Evolutionary conservation across 2,329 filamentous ascomycete genomes (phyloP), one percentile per base, ranked within the genome.

Genomic region (Ramularia endophylla): DNA sequence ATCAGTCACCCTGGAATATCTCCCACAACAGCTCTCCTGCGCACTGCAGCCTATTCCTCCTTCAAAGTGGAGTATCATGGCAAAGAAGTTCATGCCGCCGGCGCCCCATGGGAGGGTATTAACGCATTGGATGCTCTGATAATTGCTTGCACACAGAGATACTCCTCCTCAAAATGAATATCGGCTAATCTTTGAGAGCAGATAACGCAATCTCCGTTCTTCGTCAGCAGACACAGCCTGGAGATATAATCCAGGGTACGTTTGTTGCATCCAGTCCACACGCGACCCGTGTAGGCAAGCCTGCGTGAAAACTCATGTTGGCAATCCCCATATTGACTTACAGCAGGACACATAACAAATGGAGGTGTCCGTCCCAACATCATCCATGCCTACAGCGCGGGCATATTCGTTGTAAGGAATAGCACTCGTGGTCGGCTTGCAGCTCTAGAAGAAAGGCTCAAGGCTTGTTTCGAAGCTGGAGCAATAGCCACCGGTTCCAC

Each of bases 41-140:
- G 70, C 2, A 78, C 75, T 1, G 68, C 72, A 3, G 75, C 75
- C 4, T 77, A 72, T 48, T 53, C 61, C 4, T 61, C 65, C 30
- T 67, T 78, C 47, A 66, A 65, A 15, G 73, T 72, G 0, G 70
- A 71, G 12, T 80, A 75, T 47, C 66, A 68, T 65, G 62, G 62
- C 27, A 57, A 56, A 44, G 62, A 59, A 43, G 58, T 61, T 9
- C 62, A 65, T 37, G 64, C 64, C 2, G 62, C 64, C 8, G 63
- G 61, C 2, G 31, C 36, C 9, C 50, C 50, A 17, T 51, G 51
- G 48, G 55, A 57, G 17, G 53, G 54, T 9, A 56, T 63, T 50
- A 63, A 63, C 40, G 60, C 60, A 4, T 53, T 63, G 2, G 60
- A 63, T 41, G 60, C 58, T 0, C 45, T 63, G 2, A 51, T 61